Conservation (phyloP, 345 rosid species). For the Geranium rotundifolium region DNA sequence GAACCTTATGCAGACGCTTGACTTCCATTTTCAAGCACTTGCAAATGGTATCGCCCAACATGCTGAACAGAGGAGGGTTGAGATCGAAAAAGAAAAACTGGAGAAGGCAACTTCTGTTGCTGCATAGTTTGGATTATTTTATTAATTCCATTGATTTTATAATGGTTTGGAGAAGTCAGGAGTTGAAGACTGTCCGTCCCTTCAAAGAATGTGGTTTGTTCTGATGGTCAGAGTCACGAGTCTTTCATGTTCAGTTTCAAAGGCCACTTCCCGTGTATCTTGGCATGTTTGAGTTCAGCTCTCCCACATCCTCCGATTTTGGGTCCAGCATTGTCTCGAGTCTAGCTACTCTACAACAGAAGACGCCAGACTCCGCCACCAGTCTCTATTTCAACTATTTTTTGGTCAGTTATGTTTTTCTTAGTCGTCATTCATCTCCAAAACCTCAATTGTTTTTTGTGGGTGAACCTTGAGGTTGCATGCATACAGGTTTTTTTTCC, state of each 20-base stretch:
- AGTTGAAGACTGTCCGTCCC: background rate
- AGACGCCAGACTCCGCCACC: background rate
- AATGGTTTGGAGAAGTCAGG: background rate
- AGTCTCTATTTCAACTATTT: background rate
- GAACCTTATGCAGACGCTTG: constrained; percentile 70
- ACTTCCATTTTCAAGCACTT: constrained; percentile 72
- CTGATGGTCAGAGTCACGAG: no score
- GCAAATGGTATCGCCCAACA: constrained; percentile 89
- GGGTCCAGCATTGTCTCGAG: background rate
- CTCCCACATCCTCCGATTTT: no score
- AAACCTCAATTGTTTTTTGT: background rate
- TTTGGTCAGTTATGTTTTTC: no score
- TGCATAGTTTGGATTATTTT: background rate
- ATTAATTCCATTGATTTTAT: background rate
- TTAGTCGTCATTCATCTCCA: no score
- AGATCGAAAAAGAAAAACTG: constrained; percentile 79
- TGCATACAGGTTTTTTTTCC: background rate
- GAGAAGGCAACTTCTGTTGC: constrained; percentile 54
- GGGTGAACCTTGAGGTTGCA: background rate
- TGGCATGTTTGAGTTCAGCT: no score
- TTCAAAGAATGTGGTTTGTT: no score
- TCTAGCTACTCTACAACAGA: background rate
- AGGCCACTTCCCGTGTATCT: no score
- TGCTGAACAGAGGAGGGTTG: constrained; percentile 85
- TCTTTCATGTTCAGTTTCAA: no score